Conservation (phyloP, 306 rosid species). For the Prunus kanzakura region DNA sequence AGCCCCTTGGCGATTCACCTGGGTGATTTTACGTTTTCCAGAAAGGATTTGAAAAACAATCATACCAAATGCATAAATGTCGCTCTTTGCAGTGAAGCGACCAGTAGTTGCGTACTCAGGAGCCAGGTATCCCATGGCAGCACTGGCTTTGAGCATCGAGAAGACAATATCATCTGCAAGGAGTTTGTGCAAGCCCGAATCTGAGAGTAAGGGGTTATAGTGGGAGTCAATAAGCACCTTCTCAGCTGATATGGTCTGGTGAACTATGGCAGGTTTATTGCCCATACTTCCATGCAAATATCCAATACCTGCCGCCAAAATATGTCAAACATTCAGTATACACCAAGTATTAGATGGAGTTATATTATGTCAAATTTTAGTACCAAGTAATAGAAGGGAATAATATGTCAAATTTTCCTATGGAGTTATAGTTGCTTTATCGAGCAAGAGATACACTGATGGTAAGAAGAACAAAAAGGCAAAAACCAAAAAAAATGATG, state of each 20-base stretch:
- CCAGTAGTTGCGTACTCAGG: constrained; percentile 78
- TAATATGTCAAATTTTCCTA: background rate
- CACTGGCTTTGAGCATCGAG: constrained; percentile 75
- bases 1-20: constrained; percentile 31
- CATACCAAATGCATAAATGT: constrained; percentile 79
- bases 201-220: constrained; percentile 56
- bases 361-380: background rate
- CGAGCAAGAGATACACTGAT: no score
- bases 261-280: constrained; percentile 46
- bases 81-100: constrained; percentile 67
- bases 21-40: constrained; percentile 54
- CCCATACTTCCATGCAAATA: constrained; percentile 61
- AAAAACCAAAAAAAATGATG: background rate
- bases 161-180: constrained; percentile 79
- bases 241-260: constrained; percentile 76
- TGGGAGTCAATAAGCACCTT: constrained; percentile 59
- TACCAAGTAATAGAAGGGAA: background rate
- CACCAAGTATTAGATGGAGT: background rate
- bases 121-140: constrained; percentile 85
- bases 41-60: constrained; percentile 70
- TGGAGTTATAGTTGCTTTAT: no score
- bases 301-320: constrained; percentile 50
- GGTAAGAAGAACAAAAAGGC: background rate
- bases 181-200: constrained; percentile 82
- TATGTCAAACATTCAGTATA: constrained; percentile 1